A percentile compares a stretch with the other conserved stretches of the same genome.
Conservation (phyloP, 441 rosid species). For the Croton setiger region DNA sequence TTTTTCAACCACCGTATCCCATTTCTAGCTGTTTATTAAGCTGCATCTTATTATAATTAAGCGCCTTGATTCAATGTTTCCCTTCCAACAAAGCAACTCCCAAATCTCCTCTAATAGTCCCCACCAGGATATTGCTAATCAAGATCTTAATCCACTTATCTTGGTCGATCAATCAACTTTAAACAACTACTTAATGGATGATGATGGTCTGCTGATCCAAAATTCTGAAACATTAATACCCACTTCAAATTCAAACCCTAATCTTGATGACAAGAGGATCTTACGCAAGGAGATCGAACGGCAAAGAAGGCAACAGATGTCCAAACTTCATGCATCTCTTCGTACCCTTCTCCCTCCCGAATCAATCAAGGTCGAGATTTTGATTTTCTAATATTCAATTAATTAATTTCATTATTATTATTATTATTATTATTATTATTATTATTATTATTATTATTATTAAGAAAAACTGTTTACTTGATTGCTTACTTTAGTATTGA, state of each 20-base stretch:
- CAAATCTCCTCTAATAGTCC: conserved; percentile 19
- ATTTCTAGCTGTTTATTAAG: not conserved
- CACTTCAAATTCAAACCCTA: conserved; percentile 8
- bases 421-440: too few species aligned
- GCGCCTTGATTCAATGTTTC: conserved; percentile 27
- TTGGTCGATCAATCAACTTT: not conserved
- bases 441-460: too few species aligned
- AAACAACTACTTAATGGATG: not conserved
- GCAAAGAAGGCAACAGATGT: conserved; percentile 37
- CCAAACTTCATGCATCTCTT: conserved; percentile 34
- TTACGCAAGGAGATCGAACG: conserved; percentile 43
- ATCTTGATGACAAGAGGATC: conserved; percentile 27
- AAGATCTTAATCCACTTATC: conserved; percentile 19
- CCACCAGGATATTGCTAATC: conserved; percentile 24
- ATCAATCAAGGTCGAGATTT: conserved; percentile 31
- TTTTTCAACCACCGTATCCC: conserved; percentile 11
- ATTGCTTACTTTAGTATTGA: not conserved
- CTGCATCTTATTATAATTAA: not conserved
- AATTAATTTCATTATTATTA: too few species aligned
- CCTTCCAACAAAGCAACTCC: conserved; percentile 21
- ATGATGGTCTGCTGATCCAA: conserved; percentile 9
- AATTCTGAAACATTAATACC: conserved; percentile 8
- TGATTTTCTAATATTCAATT: too few species aligned
- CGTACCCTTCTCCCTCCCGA: conserved; percentile 42
- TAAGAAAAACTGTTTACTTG: too few species aligned